Evolutionary conservation across 352 stramenopile species (phyloP), one percentile per base, ranked within the genome.

Genomic region (Phytopythium chamaehyphon): DNA sequence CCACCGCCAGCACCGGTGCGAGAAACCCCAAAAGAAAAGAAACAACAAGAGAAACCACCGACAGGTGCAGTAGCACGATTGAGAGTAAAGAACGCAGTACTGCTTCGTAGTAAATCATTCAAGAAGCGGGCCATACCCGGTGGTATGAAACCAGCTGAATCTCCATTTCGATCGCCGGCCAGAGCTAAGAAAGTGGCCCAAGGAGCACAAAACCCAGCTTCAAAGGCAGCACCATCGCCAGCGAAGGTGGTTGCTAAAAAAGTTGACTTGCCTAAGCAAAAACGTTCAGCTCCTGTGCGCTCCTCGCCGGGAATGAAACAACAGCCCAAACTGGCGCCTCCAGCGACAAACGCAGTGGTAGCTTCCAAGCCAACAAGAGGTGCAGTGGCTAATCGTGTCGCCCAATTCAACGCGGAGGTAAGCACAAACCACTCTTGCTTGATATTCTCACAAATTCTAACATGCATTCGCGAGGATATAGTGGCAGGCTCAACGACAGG

Each of bases 391-490:
- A 64, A 83, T 33, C 69, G 76, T 8, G 64, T 83, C 33, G 70
- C 71, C n/a, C 69, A 59, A 14, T 89, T 89, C 59, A 89, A 86
- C 42, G 57, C 51, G 19, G 64, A 84, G 62, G 74, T 82, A 40
- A 33, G 49, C 23, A 11, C 6, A 6, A 31, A 22, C 28, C 28
- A 33, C 5, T 5, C 28, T 33, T 9, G 28, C 5, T 10, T 33
- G 28, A 5, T 9, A 33, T 33, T 33, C n/a, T 33, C 28, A 5
- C 28, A 44, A 46, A 11, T 35, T 42, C 15, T 53, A 1, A 39
- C 19, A 16, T 35, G 28, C 0, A 21, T 40, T 24, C 40, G 35
- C 45, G 45, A 35, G 24, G 18, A 37, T 49, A 18, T 35, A 83
- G 72, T 83, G 68, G 70, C 67, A 70, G 51, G 70, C 42, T 1